phyloP scores from a whole-genome alignment of 345 rosid species.

The Brassica cretica region DNA sequence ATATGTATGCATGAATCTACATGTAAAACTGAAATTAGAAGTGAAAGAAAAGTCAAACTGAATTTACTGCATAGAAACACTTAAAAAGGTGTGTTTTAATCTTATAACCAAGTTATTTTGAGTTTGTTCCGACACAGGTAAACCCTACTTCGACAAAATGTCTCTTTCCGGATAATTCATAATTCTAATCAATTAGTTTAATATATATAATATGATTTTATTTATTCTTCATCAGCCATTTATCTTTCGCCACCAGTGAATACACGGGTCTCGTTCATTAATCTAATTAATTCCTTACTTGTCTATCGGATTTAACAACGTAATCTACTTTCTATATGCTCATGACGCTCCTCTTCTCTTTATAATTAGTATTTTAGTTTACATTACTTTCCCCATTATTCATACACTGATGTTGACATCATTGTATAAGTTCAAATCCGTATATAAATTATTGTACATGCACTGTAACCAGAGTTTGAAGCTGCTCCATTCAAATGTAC shows the following conservation, averaged over 20 bases:
- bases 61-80: not conserved
- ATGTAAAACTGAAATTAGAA: not conserved
- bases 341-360: constrained; percentile 39
- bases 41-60: not conserved
- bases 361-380: constrained; percentile 9
- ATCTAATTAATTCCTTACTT: constrained; percentile 13
- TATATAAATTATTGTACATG: not conserved
- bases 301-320: constrained; percentile 27
- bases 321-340: constrained; percentile 31
- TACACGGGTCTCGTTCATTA: constrained; percentile 8
- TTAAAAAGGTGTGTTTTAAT: not conserved
- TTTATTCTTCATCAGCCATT: not conserved
- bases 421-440: constrained; percentile 1
- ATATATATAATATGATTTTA: not conserved
- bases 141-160: constrained; percentile 27
- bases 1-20: not conserved
- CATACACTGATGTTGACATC: constrained; percentile 22
- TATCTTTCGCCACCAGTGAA: not conserved
- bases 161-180: constrained; percentile 11
- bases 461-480: constrained; percentile 5
- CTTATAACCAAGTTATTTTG: constrained; percentile 7
- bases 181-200: too few relatives aligned
- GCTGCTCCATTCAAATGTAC: constrained; percentile 16
- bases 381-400: constrained; percentile 24
- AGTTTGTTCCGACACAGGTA: constrained; percentile 18